These are phyloP conservation scores for Perkinsela sp. DNA, from an alignment of 208 protist species.

Conservation along the genomic window DNA sequence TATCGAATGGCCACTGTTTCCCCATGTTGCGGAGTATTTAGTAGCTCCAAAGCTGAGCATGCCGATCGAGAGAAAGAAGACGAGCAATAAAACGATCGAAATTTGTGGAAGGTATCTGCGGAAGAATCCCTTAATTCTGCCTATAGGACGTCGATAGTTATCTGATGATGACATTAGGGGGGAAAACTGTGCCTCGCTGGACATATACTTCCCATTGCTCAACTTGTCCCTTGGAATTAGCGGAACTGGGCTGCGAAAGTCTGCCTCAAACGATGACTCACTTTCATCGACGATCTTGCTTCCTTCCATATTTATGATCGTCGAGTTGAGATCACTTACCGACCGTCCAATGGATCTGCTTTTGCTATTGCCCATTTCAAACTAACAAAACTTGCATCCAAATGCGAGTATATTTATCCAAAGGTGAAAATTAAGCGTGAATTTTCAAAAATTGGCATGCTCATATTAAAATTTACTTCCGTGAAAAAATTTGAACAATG, in stretches of 20 bases:
- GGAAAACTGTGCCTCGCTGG: not conserved
- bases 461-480: too few relatives aligned
- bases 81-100: not conserved
- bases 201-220: not conserved
- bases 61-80: not conserved
- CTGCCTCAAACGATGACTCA: not conserved
- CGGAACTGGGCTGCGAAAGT: not conserved
- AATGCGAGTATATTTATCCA: too few relatives aligned
- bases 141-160: not conserved
- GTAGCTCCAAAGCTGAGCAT: not conserved
- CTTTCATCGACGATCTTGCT: too few relatives aligned
- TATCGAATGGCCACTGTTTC: not conserved
- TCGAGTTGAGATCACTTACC: not conserved
- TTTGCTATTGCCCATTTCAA: too few relatives aligned
- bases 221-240: not conserved
- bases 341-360: not conserved
- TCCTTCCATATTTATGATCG: not conserved
- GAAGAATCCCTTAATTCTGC: not conserved
- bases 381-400: too few relatives aligned
- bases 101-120: not conserved
- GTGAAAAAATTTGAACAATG: too few relatives aligned
- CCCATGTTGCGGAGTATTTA: not conserved
- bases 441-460: too few relatives aligned
- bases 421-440: too few relatives aligned
- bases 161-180: not conserved